Evolutionary conservation across 129 eudicot species (phyloP).

Genomic region (Artemisia argyi): DNA sequence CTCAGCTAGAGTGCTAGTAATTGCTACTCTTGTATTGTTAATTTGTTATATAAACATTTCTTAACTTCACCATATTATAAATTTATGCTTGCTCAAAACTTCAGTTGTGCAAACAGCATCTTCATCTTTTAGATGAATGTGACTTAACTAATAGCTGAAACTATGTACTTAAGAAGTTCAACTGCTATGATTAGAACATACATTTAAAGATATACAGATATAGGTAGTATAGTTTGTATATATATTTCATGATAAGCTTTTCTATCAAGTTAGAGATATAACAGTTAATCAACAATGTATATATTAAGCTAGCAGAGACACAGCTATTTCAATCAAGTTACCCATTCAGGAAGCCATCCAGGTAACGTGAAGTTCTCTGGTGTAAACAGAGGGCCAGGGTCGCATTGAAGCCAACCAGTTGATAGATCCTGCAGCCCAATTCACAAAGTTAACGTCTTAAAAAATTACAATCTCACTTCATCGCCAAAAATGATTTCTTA

Average conservation of each 20-base stretch:
- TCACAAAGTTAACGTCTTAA: slow-evolving; percentile 14
- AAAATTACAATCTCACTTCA: neutral
- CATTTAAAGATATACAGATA: neutral
- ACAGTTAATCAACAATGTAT: neutral
- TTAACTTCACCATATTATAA: neutral
- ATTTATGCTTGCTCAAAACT: neutral
- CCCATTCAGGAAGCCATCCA: slow-evolving; percentile 79
- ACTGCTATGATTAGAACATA: slow-evolving; percentile 8
- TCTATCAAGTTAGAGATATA: slow-evolving; percentile 3
- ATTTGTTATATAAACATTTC: too few relatives aligned
- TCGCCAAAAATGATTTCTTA: slow-evolving; percentile 9
- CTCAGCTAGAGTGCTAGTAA: too few relatives aligned
- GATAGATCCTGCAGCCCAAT: slow-evolving; percentile 70
- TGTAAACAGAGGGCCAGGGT: slow-evolving; percentile 79
- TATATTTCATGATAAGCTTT: slow-evolving; percentile 8
- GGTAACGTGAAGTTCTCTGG: slow-evolving; percentile 66
- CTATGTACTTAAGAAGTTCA: slow-evolving; percentile 1
- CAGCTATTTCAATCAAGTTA: slow-evolving; percentile 26
- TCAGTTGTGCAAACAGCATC: neutral
- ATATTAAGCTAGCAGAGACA: slow-evolving; percentile 13
- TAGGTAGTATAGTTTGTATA: neutral
- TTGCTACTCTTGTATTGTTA: too few relatives aligned
- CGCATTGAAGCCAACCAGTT: slow-evolving; percentile 97
- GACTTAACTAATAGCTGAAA: neutral
- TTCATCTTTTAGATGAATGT: slow-evolving; percentile 4